phyloP scores from a whole-genome alignment of 2,329 filamentous ascomycete species.

The Penicillium sp. region DNA sequence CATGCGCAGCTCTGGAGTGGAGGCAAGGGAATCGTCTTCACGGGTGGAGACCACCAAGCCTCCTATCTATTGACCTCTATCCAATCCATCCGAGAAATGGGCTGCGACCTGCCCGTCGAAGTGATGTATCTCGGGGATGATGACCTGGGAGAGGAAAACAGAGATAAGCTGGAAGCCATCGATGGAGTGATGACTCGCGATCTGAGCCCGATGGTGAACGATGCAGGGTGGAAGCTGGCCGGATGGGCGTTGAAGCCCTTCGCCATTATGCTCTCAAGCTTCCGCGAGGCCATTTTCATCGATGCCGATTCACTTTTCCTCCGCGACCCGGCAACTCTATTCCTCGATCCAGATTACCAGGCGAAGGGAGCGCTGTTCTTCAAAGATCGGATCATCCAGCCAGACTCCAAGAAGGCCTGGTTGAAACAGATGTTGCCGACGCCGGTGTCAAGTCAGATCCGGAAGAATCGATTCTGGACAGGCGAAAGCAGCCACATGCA shows the following conservation, averaged over 20 bases:
- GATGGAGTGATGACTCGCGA: constrained; percentile 49
- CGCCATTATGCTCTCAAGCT: constrained; percentile 50
- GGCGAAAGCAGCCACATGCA: constrained; percentile 33
- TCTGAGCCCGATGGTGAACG: constrained; percentile 47
- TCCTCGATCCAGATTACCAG: constrained; percentile 46
- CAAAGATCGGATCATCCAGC: constrained; percentile 48
- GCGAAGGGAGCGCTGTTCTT: constrained; percentile 51
- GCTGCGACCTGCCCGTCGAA: constrained; percentile 22
- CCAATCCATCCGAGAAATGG: constrained; percentile 18
- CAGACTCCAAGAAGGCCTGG: constrained; percentile 40
- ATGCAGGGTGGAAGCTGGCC: constrained; percentile 47
- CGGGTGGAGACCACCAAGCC: constrained; percentile 48
- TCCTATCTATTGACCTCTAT: constrained; percentile 49
- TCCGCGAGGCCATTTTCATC: constrained; percentile 52
- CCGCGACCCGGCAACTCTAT: constrained; percentile 45
- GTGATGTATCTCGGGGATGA: constrained; percentile 40
- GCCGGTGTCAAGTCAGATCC: constrained; percentile 45
- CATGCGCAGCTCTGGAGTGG: constrained; percentile 23
- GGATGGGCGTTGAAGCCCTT: constrained; percentile 53
- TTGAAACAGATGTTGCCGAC: constrained; percentile 47
- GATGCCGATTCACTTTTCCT: constrained; percentile 51
- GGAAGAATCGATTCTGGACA: constrained; percentile 28
- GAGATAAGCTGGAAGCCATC: constrained; percentile 45
- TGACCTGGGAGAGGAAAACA: constrained; percentile 47
- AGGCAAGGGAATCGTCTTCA: constrained; percentile 35